These are phyloP conservation scores for Solanum tarapatanum DNA, from an alignment of 257 asterid species.

Conservation along the genomic window DNA sequence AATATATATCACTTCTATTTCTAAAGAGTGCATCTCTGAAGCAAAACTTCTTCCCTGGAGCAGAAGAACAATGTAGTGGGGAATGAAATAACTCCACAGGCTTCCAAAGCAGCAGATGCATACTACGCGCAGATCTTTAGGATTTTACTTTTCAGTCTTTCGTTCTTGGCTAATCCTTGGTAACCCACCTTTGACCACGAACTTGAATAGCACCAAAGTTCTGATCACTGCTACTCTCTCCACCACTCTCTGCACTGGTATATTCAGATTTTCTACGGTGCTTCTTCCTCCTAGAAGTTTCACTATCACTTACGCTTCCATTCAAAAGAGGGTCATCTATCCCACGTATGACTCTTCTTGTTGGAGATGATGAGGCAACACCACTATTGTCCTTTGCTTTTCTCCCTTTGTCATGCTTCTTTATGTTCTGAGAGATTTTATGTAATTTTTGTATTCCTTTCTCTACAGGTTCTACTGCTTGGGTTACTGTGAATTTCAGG, in stretches of 20 bases:
- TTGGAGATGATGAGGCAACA: slow-evolving; percentile 36
- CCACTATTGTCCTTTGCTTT: slow-evolving; percentile 70
- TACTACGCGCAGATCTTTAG: background rate
- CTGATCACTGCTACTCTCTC: slow-evolving; percentile 63
- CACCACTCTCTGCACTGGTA: slow-evolving; percentile 86
- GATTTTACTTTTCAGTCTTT: background rate
- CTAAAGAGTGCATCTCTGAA: background rate
- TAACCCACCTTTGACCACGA: slow-evolving; percentile 78
- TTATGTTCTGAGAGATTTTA: slow-evolving; percentile 76
- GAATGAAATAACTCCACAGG: background rate
- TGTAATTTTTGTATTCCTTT: slow-evolving; percentile 74
- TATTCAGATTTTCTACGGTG: slow-evolving; percentile 63
- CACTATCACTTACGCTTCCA: slow-evolving; percentile 80
- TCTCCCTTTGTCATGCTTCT: slow-evolving; percentile 54
- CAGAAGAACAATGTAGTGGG: background rate
- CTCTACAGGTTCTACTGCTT: slow-evolving; percentile 95
- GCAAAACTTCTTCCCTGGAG: background rate
- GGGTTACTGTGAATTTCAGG: slow-evolving; percentile 78
- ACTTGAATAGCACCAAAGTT: slow-evolving; percentile 49
- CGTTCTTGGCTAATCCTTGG: slow-evolving; percentile 42
- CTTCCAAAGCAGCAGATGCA: background rate
- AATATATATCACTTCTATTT: background rate
- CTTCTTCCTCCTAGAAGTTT: slow-evolving; percentile 54
- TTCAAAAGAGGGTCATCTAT: slow-evolving; percentile 90
- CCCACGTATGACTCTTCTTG: slow-evolving; percentile 60